These are phyloP conservation scores for Elsinoe perseae DNA, from an alignment of 2,329 filamentous ascomycete species.

Conservation along the genomic window DNA sequence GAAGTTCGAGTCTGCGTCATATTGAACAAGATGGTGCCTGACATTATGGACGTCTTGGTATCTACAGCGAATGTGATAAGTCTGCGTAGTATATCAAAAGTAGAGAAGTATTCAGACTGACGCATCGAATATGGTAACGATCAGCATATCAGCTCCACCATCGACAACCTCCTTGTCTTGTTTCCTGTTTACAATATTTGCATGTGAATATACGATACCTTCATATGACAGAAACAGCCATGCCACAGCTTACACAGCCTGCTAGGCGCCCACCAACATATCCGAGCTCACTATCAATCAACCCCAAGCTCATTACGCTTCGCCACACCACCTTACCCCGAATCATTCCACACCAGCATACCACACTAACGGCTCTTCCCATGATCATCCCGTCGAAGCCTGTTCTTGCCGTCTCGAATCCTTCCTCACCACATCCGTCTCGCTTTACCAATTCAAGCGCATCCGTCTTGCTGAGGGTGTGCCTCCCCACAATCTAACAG, in stretches of 20 bases:
- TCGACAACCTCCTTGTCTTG: background rate
- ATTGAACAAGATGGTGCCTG: constrained; percentile 3
- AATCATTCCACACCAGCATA: background rate
- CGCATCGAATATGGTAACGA: background rate
- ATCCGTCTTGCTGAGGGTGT: background rate
- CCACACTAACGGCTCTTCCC: constrained; percentile 4
- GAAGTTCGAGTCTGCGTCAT: background rate
- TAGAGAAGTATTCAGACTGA: background rate
- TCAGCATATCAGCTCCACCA: background rate
- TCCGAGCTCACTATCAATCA: background rate
- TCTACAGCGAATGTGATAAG: background rate
- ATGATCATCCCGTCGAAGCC: background rate
- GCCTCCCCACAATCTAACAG: background rate
- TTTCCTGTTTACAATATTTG: background rate
- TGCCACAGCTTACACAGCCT: background rate
- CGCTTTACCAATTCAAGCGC: background rate
- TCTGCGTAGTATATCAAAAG: background rate
- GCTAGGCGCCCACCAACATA: background rate
- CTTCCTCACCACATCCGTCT: background rate
- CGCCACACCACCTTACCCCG: background rate
- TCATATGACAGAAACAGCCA: background rate
- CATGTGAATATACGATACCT: background rate
- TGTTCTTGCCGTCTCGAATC: background rate
- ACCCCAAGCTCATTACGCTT: background rate
- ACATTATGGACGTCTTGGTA: background rate